Evolutionary conservation across 768 basidiomycete genomes (phyloP).

Genomic region (Dacryopinax spathularia): DNA sequence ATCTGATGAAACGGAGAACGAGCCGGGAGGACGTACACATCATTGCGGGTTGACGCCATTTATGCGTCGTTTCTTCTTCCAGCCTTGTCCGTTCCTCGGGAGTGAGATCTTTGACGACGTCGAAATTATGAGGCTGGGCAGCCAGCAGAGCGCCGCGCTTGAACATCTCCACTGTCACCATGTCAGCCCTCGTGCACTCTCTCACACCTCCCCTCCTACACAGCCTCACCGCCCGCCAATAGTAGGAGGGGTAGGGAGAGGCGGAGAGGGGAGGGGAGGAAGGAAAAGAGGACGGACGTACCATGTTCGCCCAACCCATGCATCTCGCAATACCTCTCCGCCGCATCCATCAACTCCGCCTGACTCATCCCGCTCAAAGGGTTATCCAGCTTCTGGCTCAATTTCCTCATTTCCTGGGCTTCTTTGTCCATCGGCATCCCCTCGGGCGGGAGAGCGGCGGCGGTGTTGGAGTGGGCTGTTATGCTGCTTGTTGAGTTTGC

Average conservation of each 20-base stretch:
- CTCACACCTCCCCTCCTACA: no score
- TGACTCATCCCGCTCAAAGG: background rate
- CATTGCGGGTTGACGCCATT: slow-evolving; percentile 21
- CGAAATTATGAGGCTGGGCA: slow-evolving; percentile 17
- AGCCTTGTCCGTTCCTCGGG: slow-evolving; percentile 19
- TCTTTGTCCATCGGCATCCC: no score
- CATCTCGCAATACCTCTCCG: background rate
- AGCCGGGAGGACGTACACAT: slow-evolving; percentile 14
- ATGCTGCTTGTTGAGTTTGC: no score
- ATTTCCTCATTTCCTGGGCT: background rate
- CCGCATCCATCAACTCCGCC: background rate
- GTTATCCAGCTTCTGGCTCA: background rate
- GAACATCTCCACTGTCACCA: slow-evolving; percentile 15
- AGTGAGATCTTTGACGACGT: slow-evolving; percentile 15
- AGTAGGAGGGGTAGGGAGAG: no score
- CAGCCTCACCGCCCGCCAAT: no score
- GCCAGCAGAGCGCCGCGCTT: slow-evolving; percentile 20
- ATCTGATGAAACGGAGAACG: background rate
- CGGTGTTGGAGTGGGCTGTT: no score
- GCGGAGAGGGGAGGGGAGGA: no score
- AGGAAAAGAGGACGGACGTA: background rate
- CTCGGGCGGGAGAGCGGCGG: no score
- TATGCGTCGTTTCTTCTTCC: slow-evolving; percentile 19
- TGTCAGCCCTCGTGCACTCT: no score
- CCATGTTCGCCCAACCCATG: background rate